Conservation (phyloP, 352 stramenopile genomes). For the Phytophthora niederhauseri region DNA sequence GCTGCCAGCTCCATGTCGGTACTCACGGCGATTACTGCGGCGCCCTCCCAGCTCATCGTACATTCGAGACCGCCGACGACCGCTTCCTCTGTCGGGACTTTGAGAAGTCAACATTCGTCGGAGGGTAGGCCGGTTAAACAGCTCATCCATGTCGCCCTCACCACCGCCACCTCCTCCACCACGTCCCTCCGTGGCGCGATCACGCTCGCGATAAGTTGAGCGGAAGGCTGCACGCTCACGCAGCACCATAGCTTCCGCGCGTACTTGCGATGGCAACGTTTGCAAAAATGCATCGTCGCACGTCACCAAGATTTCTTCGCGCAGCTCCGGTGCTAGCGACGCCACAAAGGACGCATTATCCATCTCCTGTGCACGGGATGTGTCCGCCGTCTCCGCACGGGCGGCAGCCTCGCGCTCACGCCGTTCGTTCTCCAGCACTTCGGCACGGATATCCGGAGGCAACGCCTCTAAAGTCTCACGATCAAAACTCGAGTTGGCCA, state of each 20-base stretch:
- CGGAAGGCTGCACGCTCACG: slow-evolving; percentile 92
- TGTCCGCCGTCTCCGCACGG: slow-evolving; percentile 82
- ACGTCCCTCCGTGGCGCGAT: slow-evolving; percentile 33
- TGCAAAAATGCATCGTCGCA: slow-evolving; percentile 96
- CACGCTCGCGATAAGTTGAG: slow-evolving; percentile 61
- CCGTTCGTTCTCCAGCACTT: slow-evolving; percentile 97
- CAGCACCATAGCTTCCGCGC: slow-evolving; percentile 96
- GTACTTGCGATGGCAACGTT: slow-evolving; percentile 94
- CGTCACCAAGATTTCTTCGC: slow-evolving; percentile 97
- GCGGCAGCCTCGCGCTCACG: slow-evolving; percentile 88
- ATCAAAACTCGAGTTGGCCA: slow-evolving; percentile 92
- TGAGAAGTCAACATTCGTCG: slow-evolving; percentile 85
- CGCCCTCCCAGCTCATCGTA: slow-evolving; percentile 53
- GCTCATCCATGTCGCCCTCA: slow-evolving; percentile 58
- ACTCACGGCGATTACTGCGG: slow-evolving; percentile 42
- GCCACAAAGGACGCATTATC: slow-evolving; percentile 98
- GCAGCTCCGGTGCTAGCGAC: slow-evolving; percentile 94
- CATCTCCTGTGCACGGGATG: slow-evolving; percentile 97
- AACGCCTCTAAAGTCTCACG: slow-evolving; percentile 96
- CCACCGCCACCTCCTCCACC: slow-evolving; percentile 32
- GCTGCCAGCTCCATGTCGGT: slow-evolving; percentile 27
- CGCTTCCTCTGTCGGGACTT: slow-evolving; percentile 48
- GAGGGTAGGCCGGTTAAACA: slow-evolving; percentile 79
- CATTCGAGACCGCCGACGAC: slow-evolving; percentile 51
- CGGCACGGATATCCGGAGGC: slow-evolving; percentile 96